Conservation (phyloP, 176 grass and related monocot species). For the Eleusine coracana region DNA sequence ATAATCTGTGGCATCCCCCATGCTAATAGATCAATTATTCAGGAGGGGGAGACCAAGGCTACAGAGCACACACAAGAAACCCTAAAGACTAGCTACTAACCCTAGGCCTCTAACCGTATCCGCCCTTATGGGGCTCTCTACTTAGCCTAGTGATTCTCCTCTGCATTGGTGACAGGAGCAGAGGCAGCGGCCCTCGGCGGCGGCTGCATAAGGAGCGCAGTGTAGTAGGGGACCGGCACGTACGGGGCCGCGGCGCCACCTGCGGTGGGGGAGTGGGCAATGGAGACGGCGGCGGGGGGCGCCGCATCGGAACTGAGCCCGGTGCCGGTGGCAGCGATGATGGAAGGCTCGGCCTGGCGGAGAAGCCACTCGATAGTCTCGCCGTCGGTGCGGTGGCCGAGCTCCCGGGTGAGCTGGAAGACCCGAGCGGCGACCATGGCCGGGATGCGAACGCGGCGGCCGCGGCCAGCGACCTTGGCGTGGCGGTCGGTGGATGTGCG, state of each 20-base stretch:
- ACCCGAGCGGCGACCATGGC: slow-evolving; percentile 71
- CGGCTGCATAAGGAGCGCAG: slow-evolving; percentile 57
- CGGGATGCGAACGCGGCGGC: slow-evolving; percentile 80
- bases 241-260: background rate
- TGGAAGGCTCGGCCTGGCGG: slow-evolving; percentile 84
- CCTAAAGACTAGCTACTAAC: slow-evolving; percentile 28
- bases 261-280: slow-evolving; percentile 20
- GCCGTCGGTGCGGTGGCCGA: slow-evolving; percentile 71
- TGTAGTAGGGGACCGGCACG: slow-evolving; percentile 48
- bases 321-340: slow-evolving; percentile 79
- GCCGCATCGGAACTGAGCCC: slow-evolving; percentile 65
- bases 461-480: slow-evolving; percentile 73
- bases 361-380: slow-evolving; percentile 98
- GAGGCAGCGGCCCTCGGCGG: background rate
- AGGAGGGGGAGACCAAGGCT: background rate
- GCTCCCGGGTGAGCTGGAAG: slow-evolving; percentile 90
- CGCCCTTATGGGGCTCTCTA: background rate
- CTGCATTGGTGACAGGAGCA: background rate
- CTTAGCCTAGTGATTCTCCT: slow-evolving; percentile 31
- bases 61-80: slow-evolving; percentile 16
- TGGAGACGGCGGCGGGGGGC: slow-evolving; percentile 40
- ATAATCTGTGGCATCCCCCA: background rate
- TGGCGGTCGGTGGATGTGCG: slow-evolving; percentile 51
- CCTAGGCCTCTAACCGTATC: slow-evolving; percentile 31
- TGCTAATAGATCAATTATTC: slow-evolving; percentile 12